phyloP scores from a whole-genome alignment of 2,329 filamentous ascomycete genomes.

The Aspergillus sp. region DNA sequence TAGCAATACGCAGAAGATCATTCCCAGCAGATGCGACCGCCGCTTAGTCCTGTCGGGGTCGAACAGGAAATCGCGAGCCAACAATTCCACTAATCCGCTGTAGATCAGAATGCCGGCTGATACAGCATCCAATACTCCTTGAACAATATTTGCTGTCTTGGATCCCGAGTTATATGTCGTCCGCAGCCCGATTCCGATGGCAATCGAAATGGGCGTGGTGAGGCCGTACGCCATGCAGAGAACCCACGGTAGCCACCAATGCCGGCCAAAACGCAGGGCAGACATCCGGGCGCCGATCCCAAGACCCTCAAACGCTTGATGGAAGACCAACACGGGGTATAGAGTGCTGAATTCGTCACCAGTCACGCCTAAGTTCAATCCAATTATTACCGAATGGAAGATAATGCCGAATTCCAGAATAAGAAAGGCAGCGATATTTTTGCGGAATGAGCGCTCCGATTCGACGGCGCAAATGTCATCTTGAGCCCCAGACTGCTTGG shows the following conservation, averaged over 20 bases:
- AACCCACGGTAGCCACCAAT: conserved; percentile 52
- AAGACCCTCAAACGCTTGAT: conserved; percentile 65
- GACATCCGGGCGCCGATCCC: conserved; percentile 63
- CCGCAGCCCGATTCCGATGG: conserved; percentile 50
- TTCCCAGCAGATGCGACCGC: conserved; percentile 43
- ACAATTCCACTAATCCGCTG: conserved; percentile 53
- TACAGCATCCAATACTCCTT: conserved; percentile 50
- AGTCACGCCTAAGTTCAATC: conserved; percentile 60
- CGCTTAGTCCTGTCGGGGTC: conserved; percentile 49
- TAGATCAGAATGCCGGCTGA: conserved; percentile 55
- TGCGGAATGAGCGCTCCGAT: conserved; percentile 33
- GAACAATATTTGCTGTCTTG: conserved; percentile 48
- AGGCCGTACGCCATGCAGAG: conserved; percentile 54
- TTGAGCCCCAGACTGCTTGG: not conserved
- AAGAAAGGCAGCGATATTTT: conserved; percentile 43
- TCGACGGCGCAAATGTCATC: conserved; percentile 10
- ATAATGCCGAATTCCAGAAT: conserved; percentile 63
- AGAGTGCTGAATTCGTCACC: conserved; percentile 59
- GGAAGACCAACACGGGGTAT: conserved; percentile 63
- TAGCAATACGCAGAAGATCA: conserved; percentile 44
- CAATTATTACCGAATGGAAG: conserved; percentile 66
- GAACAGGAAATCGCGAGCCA: conserved; percentile 55
- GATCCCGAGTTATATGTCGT: conserved; percentile 47
- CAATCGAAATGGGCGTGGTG: conserved; percentile 56
- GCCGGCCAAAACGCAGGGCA: conserved; percentile 53